These are phyloP conservation scores for Endothia cerciana DNA, from an alignment of 2,329 filamentous ascomycete species.

Conservation along the genomic window DNA sequence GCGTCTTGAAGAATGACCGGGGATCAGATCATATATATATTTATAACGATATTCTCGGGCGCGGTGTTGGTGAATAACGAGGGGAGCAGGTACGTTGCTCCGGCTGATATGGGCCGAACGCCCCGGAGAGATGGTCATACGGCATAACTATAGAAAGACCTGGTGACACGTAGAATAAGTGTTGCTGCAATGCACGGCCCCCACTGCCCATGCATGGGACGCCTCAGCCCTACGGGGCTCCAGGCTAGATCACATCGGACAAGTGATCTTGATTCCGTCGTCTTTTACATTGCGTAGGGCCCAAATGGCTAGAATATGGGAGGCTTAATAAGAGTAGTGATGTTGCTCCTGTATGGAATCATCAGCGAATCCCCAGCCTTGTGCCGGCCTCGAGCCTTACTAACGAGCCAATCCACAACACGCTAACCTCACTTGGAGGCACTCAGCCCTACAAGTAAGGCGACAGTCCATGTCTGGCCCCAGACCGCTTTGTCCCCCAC, in stretches of 20 bases:
- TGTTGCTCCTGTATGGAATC: background rate
- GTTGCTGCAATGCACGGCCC: background rate
- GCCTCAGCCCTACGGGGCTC: constrained; percentile 5
- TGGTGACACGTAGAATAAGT: background rate
- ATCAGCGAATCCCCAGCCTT: background rate
- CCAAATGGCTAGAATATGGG: background rate
- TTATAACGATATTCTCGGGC: background rate
- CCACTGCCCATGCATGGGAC: background rate
- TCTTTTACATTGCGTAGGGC: too few relatives aligned
- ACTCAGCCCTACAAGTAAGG: background rate
- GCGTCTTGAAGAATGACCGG: background rate
- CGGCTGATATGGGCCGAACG: background rate
- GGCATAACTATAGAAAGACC: too few relatives aligned
- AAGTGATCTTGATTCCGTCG: background rate
- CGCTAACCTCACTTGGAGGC: background rate
- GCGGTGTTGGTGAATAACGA: background rate
- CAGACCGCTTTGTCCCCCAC: background rate
- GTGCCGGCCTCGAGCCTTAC: background rate
- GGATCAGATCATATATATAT: background rate
- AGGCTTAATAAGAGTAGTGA: background rate
- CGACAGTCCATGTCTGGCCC: background rate
- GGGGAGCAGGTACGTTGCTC: background rate
- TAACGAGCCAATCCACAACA: background rate
- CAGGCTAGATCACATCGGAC: background rate
- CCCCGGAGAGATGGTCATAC: background rate